These are phyloP conservation scores for Leptodontidium sp. DNA, from an alignment of 2,329 filamentous ascomycete genomes.

Conservation along the genomic window DNA sequence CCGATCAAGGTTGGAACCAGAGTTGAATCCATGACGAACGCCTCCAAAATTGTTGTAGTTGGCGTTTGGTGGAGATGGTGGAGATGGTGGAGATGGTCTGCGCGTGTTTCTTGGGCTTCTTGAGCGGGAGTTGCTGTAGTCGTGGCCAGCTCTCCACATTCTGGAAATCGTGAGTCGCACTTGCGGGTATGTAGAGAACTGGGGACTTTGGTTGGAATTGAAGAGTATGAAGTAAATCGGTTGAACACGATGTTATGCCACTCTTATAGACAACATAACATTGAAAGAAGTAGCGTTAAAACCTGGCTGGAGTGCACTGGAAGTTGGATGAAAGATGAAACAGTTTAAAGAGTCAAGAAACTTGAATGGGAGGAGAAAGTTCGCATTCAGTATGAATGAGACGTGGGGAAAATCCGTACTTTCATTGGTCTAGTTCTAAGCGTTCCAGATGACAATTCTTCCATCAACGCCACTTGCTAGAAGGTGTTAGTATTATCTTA, in stretches of 20 bases:
- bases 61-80: neutral
- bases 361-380: slow-evolving; percentile 14
- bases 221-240: neutral
- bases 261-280: slow-evolving; percentile 4
- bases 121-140: neutral
- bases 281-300: slow-evolving; percentile 8
- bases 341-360: slow-evolving; percentile 2
- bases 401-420: slow-evolving; percentile 27
- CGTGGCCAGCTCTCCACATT: slow-evolving; percentile 10
- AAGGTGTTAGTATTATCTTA: slow-evolving; percentile 45
- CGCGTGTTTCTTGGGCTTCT: neutral
- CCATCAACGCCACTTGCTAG: slow-evolving; percentile 84
- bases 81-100: neutral
- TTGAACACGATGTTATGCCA: neutral
- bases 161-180: slow-evolving; percentile 11
- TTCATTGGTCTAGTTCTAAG: slow-evolving; percentile 53
- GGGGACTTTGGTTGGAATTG: neutral
- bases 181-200: neutral
- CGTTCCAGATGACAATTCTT: slow-evolving; percentile 80
- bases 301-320: slow-evolving; percentile 25
- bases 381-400: slow-evolving; percentile 13
- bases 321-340: slow-evolving; percentile 23
- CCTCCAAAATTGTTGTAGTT: slow-evolving; percentile 20
- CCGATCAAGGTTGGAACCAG: neutral
- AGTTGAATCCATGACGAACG: slow-evolving; percentile 26